Evolutionary conservation across 495 filamentous ascomycete genomes (phyloP).

Genomic region (Copromyces sp.): DNA sequence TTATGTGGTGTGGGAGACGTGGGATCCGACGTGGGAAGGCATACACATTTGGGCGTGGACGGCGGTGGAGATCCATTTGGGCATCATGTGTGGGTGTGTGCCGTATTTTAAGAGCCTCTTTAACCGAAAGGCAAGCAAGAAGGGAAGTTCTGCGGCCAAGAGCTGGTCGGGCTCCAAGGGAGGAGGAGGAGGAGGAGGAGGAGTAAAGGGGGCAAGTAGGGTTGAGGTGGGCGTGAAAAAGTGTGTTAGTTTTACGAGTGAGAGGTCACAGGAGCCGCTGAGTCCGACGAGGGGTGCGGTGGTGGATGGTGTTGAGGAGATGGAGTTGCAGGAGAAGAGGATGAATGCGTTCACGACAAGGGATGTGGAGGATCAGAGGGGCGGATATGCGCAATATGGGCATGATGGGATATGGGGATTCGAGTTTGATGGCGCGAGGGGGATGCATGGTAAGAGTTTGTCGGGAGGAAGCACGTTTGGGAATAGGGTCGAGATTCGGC

Average conservation of each 20-base stretch:
- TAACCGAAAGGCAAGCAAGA: background rate
- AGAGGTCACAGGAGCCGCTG: background rate
- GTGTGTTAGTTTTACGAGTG: background rate
- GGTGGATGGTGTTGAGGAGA: background rate
- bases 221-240: background rate
- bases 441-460: background rate
- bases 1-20: constrained; percentile 18
- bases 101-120: constrained; percentile 28
- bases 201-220: background rate
- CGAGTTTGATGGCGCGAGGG: background rate
- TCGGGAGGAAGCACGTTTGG: background rate
- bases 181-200: background rate
- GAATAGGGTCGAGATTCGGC: background rate
- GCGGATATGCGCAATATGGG: no score
- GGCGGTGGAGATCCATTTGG: constrained; percentile 31
- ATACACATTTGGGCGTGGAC: constrained; percentile 32
- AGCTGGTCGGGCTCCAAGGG: background rate
- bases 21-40: constrained; percentile 28
- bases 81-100: constrained; percentile 31
- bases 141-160: background rate
- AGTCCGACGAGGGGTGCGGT: background rate
- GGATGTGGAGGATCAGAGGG: background rate
- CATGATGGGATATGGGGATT: background rate
- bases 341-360: background rate
- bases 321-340: background rate